These are phyloP conservation scores for Leavenworthia alabamica DNA, from an alignment of 345 rosid species.

Conservation along the genomic window DNA sequence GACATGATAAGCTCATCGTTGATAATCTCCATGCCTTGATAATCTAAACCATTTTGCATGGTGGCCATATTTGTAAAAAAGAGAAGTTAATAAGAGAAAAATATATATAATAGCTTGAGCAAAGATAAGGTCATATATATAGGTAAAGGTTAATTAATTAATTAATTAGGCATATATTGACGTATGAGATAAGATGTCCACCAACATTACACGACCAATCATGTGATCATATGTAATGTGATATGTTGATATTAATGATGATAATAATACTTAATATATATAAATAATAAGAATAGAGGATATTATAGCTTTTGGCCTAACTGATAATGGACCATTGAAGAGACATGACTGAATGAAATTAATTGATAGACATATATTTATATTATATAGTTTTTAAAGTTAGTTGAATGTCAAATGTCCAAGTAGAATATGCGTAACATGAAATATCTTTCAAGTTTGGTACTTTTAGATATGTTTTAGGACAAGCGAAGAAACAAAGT, in stretches of 20 bases:
- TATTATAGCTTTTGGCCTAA: slow-evolving; percentile 25
- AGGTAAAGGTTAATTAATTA: slow-evolving; percentile 4
- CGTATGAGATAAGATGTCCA: slow-evolving; percentile 18
- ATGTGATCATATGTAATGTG: slow-evolving; percentile 33
- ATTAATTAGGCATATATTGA: slow-evolving; percentile 22
- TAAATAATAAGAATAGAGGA: slow-evolving; percentile 12
- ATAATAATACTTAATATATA: slow-evolving; percentile 1
- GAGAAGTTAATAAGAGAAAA: not conserved
- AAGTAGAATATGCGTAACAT: slow-evolving; percentile 27
- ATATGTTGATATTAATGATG: slow-evolving; percentile 10
- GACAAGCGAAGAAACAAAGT: slow-evolving; percentile 21
- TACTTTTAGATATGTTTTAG: slow-evolving; percentile 22
- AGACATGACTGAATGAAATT: slow-evolving; percentile 27
- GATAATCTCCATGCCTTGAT: slow-evolving; percentile 26
- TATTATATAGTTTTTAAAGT: not conserved
- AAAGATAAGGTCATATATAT: slow-evolving; percentile 18
- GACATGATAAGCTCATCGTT: slow-evolving; percentile 31
- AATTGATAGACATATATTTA: not conserved
- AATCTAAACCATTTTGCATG: slow-evolving; percentile 12
- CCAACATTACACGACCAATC: slow-evolving; percentile 28
- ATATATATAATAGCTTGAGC: slow-evolving; percentile 9
- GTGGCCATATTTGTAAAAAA: slow-evolving; percentile 30
- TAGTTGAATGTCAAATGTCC: slow-evolving; percentile 31
- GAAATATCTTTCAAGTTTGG: slow-evolving; percentile 22
- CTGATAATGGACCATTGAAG: slow-evolving; percentile 28